Conservation (phyloP, 1,139 yeast species). For the Yarrowia galli region DNA sequence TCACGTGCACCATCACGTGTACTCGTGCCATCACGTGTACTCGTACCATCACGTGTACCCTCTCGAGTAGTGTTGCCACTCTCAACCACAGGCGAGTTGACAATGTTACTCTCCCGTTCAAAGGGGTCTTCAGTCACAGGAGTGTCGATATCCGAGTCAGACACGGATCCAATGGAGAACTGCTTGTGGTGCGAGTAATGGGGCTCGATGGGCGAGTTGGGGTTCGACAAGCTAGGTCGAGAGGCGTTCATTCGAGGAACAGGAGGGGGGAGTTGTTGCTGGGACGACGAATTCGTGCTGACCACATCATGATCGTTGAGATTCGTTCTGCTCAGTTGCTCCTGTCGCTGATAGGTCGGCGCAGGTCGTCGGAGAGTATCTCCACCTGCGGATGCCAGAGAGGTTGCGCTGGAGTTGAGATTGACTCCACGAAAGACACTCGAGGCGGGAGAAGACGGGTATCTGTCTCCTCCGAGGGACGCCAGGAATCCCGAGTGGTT, state of each 20-base stretch:
- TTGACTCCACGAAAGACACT: constrained; percentile 7
- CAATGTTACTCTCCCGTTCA: constrained; percentile 17
- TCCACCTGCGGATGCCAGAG: constrained; percentile 1
- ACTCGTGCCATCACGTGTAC: too few species aligned
- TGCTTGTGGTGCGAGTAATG: constrained; percentile 1
- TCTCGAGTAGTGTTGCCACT: too few species aligned
- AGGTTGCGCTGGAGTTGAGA: constrained; percentile 13
- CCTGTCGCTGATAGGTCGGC: constrained; percentile 14
- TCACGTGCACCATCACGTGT: too few species aligned
- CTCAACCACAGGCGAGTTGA: neutral
- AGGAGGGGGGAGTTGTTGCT: neutral
- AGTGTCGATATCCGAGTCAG: constrained; percentile 1
- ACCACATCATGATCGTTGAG: neutral
- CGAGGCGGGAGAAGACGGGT: constrained; percentile 35
- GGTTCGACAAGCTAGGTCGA: constrained; percentile 11
- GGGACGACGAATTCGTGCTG: neutral
- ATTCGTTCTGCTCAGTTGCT: neutral
- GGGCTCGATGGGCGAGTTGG: constrained; percentile 9
- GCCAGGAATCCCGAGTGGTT: constrained; percentile 34
- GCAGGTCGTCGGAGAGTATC: constrained; percentile 3
- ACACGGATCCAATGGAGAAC: constrained; percentile 14
- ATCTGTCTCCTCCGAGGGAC: constrained; percentile 24
- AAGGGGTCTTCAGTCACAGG: constrained; percentile 18
- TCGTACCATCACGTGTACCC: too few species aligned
- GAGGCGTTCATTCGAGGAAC: constrained; percentile 9